These are phyloP conservation scores for Didymellaceae sp. DNA, from an alignment of 2,329 filamentous ascomycete genomes.

Conservation along the genomic window DNA sequence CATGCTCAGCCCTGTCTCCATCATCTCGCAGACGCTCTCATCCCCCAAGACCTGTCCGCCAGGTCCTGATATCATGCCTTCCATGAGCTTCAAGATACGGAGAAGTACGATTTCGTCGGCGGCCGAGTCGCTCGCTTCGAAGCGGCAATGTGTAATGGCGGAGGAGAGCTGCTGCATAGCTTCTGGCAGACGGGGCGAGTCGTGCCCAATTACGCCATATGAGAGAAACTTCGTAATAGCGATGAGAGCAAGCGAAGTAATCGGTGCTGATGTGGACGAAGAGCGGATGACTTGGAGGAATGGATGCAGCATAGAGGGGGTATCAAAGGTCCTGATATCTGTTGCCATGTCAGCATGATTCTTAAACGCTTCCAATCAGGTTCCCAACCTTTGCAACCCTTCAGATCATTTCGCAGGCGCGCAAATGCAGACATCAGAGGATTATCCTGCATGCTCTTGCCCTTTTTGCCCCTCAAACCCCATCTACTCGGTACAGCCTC, in stretches of 20 bases:
- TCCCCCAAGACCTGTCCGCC: conserved; percentile 94
- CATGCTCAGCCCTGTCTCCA: conserved; percentile 96
- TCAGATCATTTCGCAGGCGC: conserved; percentile 84
- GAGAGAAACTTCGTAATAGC: conserved; percentile 96
- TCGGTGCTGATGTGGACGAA: conserved; percentile 93
- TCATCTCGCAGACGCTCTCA: conserved; percentile 99
- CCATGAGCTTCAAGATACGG: conserved; percentile 96
- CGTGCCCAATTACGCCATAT: conserved; percentile 85
- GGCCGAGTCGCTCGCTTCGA: conserved; percentile 93
- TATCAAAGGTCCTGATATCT: conserved; percentile 90
- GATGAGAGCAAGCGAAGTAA: conserved; percentile 91
- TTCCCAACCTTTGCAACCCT: conserved; percentile 75
- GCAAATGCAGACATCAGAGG: conserved; percentile 95
- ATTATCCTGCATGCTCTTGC: conserved; percentile 96
- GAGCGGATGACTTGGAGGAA: conserved; percentile 97
- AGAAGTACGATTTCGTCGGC: conserved; percentile 95
- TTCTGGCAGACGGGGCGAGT: conserved; percentile 84
- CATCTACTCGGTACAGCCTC: conserved; percentile 81
- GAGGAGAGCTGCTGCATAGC: conserved; percentile 95
- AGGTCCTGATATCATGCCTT: conserved; percentile 94
- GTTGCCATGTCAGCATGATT: conserved; percentile 31
- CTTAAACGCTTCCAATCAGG: not conserved
- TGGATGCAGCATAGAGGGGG: conserved; percentile 84
- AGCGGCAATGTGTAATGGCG: conserved; percentile 95
- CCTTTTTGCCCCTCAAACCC: conserved; percentile 93